Conservation (phyloP, 2,329 filamentous ascomycete species). For the Diaporthe aspalathi region DNA sequence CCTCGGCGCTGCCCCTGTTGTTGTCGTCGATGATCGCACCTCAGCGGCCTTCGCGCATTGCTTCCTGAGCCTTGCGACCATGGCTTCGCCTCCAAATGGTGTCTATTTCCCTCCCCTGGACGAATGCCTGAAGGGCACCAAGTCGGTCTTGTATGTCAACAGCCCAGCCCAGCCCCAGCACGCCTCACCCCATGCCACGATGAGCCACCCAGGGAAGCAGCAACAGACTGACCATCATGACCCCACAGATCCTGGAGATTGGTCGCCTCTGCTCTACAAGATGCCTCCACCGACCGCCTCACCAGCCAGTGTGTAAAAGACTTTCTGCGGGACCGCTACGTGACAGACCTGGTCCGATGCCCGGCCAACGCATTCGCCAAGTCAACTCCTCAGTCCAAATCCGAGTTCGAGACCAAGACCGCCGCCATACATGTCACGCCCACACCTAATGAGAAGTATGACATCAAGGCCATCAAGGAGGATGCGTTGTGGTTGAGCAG, state of each 20-base stretch:
- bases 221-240: constrained; percentile 33
- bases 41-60: constrained; percentile 35
- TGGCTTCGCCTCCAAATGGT: constrained; percentile 77
- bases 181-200: background rate
- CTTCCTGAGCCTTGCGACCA: constrained; percentile 67
- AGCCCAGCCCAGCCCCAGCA: background rate
- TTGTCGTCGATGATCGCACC: constrained; percentile 37
- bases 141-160: constrained; percentile 78
- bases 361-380: constrained; percentile 76
- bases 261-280: constrained; percentile 65
- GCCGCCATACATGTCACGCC: constrained; percentile 87
- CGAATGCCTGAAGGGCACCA: constrained; percentile 84
- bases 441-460: constrained; percentile 72
- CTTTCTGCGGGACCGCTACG: constrained; percentile 79
- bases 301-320: constrained; percentile 66
- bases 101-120: constrained; percentile 87
- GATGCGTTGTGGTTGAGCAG: constrained; percentile 90
- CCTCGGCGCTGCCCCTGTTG: constrained; percentile 34
- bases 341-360: constrained; percentile 74
- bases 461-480: constrained; percentile 83
- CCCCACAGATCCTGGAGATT: constrained; percentile 69
- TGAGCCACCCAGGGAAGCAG: background rate
- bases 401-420: constrained; percentile 84
- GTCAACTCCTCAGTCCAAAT: constrained; percentile 72
- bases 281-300: constrained; percentile 68